Conservation (phyloP, 1,284 basidiomycete genomes). For the Exsudoporus floridanus region DNA sequence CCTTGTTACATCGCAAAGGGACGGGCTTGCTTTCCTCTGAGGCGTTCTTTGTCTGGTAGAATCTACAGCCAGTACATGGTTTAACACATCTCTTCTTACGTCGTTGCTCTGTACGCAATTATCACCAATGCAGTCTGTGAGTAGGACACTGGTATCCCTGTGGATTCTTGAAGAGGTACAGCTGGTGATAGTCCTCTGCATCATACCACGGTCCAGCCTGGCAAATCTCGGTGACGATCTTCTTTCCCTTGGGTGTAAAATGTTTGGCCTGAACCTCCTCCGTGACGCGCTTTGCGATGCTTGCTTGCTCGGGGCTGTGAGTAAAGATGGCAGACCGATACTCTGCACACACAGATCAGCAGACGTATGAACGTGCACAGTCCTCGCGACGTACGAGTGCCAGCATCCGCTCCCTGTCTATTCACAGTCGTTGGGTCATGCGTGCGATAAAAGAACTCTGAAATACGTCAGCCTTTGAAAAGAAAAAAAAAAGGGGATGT, state of each 20-base stretch:
- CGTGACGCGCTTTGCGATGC: slow-evolving; percentile 78
- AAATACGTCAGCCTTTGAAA: not conserved
- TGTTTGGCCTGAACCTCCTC: slow-evolving; percentile 85
- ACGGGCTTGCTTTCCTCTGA: slow-evolving; percentile 47
- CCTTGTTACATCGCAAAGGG: slow-evolving; percentile 51
- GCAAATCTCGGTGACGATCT: slow-evolving; percentile 77
- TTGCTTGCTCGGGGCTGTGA: slow-evolving; percentile 72
- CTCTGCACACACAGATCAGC: slow-evolving; percentile 48
- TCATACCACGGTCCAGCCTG: slow-evolving; percentile 74
- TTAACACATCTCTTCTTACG: not conserved
- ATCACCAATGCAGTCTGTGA: slow-evolving; percentile 51
- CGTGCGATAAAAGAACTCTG: slow-evolving; percentile 92
- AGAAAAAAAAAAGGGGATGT: not conserved
- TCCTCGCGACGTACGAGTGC: slow-evolving; percentile 59
- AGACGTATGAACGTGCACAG: not conserved
- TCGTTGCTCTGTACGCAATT: not conserved
- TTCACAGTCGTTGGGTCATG: slow-evolving; percentile 91
- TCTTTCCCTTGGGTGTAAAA: slow-evolving; percentile 69
- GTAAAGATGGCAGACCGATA: slow-evolving; percentile 95
- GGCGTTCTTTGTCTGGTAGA: slow-evolving; percentile 35
- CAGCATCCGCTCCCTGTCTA: slow-evolving; percentile 74
- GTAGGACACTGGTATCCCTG: slow-evolving; percentile 57
- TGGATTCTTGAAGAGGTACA: slow-evolving; percentile 74
- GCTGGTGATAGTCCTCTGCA: slow-evolving; percentile 85
- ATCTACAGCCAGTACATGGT: not conserved